Evolutionary conservation across 1,284 basidiomycete species (phyloP), one percentile per base, ranked within the genome.

Genomic region (Trametes sp.): DNA sequence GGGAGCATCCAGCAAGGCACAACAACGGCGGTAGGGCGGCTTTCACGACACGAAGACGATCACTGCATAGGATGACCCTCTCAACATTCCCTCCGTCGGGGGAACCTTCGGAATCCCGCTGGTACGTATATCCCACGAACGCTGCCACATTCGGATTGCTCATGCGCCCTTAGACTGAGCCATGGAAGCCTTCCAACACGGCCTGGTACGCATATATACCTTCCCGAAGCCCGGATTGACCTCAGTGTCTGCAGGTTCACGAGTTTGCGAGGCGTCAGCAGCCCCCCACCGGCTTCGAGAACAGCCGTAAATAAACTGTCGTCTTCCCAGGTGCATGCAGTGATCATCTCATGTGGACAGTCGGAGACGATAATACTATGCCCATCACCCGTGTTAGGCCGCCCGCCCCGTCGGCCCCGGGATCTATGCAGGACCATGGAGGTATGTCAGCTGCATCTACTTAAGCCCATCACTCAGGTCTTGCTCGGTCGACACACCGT

Each of bases 301-400:
- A 55, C 31, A 46, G 9, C 24, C 38, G 44, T 35, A 46, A 55
- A 55, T 44, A 55, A 44, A 28, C 44, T 33, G 11, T 45, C 16
- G 2, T 23, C 42, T 55, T 55, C 54, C 44, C 54, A 55, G 42
- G 54, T 55, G 42, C 42, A 24, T 35, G 29, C 54, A 36, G 44
- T 55, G 54, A 55, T 31, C 54, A 38, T 46, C 54, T 55, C 54
- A 55, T 55, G 54, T 55, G 54, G 52, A 41, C 52, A 53, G 52
- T 26, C 42, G 9, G n/a, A 36, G 16, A 19, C 36, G 51, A 24
- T 53, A 7, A 38, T 38, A n/a, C 35, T 35, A 28, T 51, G 23
- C 23, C 21, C 36, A 26, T 36, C 16, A 26, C 36, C 51, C 51
- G 35, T 53, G 51, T 28, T 14, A 6, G 6, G 10, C 36, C 21